A percentile compares a stretch with the other conserved stretches of the same genome.
Evolutionary conservation across 257 asterid species (phyloP).

Genomic region (Cinchona pubescens): DNA sequence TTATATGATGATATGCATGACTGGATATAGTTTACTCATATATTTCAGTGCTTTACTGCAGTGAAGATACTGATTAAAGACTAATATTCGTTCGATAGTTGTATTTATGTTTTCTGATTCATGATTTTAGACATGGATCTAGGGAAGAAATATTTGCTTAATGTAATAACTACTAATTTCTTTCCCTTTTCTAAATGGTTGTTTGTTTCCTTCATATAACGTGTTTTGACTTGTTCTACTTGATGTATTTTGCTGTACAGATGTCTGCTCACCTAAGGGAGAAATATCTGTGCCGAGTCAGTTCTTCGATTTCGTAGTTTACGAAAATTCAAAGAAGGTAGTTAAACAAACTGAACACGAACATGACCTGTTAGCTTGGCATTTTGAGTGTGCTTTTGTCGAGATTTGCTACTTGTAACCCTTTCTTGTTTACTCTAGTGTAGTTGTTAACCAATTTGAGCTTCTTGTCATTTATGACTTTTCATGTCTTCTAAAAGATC

Average conservation of each 20-base stretch:
- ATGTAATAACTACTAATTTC: too few species aligned
- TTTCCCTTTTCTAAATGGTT: neutral
- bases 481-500: too few species aligned
- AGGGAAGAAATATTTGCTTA: neutral
- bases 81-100: too few species aligned
- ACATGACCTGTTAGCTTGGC: too few species aligned
- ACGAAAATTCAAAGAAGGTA: neutral
- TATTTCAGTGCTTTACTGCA: neutral
- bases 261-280: too few species aligned
- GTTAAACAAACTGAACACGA: neutral
- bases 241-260: too few species aligned
- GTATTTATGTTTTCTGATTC: neutral
- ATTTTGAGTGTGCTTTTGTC: neutral
- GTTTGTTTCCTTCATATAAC: neutral
- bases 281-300: too few species aligned
- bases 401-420: neutral
- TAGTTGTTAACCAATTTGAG: too few species aligned
- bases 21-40: neutral
- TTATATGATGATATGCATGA: neutral
- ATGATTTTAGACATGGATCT: neutral
- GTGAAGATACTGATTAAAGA: too few species aligned
- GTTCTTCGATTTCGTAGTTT: neutral
- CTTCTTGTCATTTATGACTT: neutral
- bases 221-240: neutral
- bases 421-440: too few species aligned